A percentile compares a stretch with the other conserved stretches of the same genome.
Conservation (phyloP, 345 rosid species). For the Arabis alpina region DNA sequence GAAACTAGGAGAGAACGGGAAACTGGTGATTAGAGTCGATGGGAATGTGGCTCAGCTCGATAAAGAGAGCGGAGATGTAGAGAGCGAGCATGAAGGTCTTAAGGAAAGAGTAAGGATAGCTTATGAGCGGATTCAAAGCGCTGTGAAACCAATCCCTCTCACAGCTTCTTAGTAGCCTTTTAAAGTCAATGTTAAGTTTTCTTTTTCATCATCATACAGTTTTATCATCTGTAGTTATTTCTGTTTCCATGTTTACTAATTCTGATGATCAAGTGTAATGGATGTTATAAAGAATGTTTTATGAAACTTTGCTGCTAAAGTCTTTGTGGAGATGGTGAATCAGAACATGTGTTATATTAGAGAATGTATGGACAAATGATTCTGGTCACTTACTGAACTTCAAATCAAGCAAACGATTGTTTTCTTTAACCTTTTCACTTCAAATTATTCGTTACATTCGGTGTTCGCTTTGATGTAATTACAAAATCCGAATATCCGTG, state of each 20-base stretch:
- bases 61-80: conserved; percentile 87
- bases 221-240: background rate
- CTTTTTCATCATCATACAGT: background rate
- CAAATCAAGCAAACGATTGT: no score
- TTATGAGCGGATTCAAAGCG: conserved; percentile 66
- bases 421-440: no score
- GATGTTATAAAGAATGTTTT: conserved; percentile 19
- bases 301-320: conserved; percentile 13
- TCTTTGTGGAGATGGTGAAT: no score
- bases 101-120: conserved; percentile 79
- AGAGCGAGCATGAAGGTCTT: conserved; percentile 83
- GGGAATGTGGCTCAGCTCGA: conserved; percentile 79
- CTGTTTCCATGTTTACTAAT: conserved; percentile 19
- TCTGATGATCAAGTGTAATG: background rate
- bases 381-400: no score
- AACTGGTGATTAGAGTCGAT: conserved; percentile 70
- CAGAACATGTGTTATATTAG: no score
- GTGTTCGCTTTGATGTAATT: no score
- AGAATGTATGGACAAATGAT: no score
- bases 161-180: conserved; percentile 40
- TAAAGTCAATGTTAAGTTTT: background rate
- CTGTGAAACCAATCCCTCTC: conserved; percentile 79
- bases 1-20: conserved; percentile 78
- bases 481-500: no score
- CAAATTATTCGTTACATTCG: no score